Conservation (phyloP, 2,329 filamentous ascomycete genomes). For the Botrytis sinoallii region DNA sequence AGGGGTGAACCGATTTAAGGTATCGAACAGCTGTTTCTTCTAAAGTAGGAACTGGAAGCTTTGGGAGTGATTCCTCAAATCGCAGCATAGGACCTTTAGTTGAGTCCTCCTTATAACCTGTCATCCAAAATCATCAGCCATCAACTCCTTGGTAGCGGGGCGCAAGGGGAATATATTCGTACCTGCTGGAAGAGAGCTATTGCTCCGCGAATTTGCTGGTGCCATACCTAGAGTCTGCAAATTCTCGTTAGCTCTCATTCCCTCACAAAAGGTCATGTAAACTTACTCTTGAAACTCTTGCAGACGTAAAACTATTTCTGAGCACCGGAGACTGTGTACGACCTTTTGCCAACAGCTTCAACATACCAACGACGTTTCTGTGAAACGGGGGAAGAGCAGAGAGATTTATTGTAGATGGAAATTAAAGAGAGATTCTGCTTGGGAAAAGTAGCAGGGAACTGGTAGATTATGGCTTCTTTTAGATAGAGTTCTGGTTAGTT, state of each 20-base stretch:
- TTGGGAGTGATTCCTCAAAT: constrained; percentile 81
- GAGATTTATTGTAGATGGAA: constrained; percentile 17
- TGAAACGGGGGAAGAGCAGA: constrained; percentile 20
- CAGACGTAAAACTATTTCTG: constrained; percentile 33
- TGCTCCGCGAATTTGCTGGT: constrained; percentile 51
- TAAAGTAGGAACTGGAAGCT: constrained; percentile 74
- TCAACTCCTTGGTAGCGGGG: not conserved
- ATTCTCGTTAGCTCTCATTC: constrained; percentile 23
- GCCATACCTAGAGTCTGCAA: constrained; percentile 46
- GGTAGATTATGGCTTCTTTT: constrained; percentile 10
- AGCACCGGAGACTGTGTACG: constrained; percentile 36
- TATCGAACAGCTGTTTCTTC: constrained; percentile 80
- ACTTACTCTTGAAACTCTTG: constrained; percentile 32
- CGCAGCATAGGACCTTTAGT: constrained; percentile 78
- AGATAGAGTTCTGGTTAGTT: constrained; percentile 2
- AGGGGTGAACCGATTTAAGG: constrained; percentile 73
- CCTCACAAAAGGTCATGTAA: not conserved
- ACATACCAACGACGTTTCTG: constrained; percentile 33
- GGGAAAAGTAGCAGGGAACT: constrained; percentile 14
- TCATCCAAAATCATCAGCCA: constrained; percentile 18
- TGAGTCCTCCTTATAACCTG: constrained; percentile 76
- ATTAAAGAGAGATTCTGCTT: constrained; percentile 19
- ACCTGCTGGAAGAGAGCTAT: constrained; percentile 56
- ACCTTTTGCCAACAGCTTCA: constrained; percentile 37
- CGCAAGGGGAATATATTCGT: constrained; percentile 28